Conservation (phyloP, 352 stramenopile species). For the Saprolegnia diclina region DNA sequence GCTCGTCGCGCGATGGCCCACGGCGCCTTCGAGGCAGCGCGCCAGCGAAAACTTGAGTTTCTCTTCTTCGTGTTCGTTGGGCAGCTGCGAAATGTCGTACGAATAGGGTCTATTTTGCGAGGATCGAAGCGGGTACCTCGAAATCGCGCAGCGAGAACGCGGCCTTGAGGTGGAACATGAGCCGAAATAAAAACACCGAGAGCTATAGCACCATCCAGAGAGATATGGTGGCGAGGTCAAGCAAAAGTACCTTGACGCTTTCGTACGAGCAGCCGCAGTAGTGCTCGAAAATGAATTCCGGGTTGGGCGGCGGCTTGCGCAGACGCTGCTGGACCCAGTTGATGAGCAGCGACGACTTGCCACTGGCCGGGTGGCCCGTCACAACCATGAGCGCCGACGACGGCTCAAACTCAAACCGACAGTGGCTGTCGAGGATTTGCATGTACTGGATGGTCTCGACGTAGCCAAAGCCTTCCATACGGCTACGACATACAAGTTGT, state of each 20-base stretch:
- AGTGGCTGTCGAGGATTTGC: constrained; percentile 65
- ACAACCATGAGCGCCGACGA: constrained; percentile 52
- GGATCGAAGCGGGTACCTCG: constrained; percentile 31
- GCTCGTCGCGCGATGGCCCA: constrained; percentile 34
- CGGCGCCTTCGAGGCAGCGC: constrained; percentile 65
- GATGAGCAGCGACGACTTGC: constrained; percentile 70
- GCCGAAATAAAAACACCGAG: constrained; percentile 72
- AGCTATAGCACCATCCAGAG: constrained; percentile 31
- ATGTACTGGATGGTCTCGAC: constrained; percentile 55
- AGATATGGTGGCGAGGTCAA: no score
- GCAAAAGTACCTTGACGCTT: constrained; percentile 50
- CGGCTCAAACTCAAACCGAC: constrained; percentile 30
- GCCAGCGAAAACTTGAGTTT: constrained; percentile 82
- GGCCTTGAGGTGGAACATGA: constrained; percentile 74
- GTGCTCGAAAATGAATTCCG: constrained; percentile 78
- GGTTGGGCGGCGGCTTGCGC: constrained; percentile 29
- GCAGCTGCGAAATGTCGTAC: constrained; percentile 32
- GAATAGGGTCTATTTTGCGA: no score
- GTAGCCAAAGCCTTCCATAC: constrained; percentile 64
- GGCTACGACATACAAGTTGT: constrained; percentile 31
- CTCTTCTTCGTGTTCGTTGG: constrained; percentile 72
- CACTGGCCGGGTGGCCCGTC: constrained; percentile 52
- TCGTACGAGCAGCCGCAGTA: constrained; percentile 78
- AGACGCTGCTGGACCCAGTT: constrained; percentile 61
- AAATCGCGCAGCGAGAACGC: constrained; percentile 71